Evolutionary conservation across 2,329 filamentous ascomycete genomes (phyloP).

Genomic region (Phaeosphaeriaceae sp.): DNA sequence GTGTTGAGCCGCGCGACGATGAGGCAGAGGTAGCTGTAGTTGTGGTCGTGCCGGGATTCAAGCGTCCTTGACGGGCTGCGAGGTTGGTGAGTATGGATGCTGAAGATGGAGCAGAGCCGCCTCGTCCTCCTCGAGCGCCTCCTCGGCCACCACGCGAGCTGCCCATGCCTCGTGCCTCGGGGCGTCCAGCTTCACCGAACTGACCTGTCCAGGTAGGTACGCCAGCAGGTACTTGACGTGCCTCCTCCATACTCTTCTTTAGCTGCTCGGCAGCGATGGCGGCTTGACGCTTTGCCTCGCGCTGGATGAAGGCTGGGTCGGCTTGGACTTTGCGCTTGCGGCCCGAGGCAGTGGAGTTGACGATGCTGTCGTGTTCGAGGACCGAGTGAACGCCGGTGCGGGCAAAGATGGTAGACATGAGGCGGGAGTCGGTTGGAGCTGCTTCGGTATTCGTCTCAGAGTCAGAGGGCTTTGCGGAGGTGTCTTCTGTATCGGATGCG

Average conservation of each 20-base stretch:
- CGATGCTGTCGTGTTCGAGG: slow-evolving; percentile 90
- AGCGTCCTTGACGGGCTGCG: slow-evolving; percentile 49
- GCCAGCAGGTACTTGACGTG: slow-evolving; percentile 77
- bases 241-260: slow-evolving; percentile 74
- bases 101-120: slow-evolving; percentile 53
- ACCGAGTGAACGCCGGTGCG: slow-evolving; percentile 87
- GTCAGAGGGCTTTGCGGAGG: slow-evolving; percentile 20
- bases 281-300: slow-evolving; percentile 82
- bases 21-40: slow-evolving; percentile 15
- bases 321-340: slow-evolving; percentile 72
- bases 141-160: slow-evolving; percentile 50
- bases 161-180: slow-evolving; percentile 53
- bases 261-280: slow-evolving; percentile 80
- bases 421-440: slow-evolving; percentile 62
- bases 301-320: slow-evolving; percentile 79
- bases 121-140: slow-evolving; percentile 32
- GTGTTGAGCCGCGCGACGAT: slow-evolving; percentile 38
- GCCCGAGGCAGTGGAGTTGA: slow-evolving; percentile 58
- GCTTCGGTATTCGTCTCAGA: slow-evolving; percentile 10
- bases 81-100: slow-evolving; percentile 54
- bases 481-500: slow-evolving; percentile 31
- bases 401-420: slow-evolving; percentile 90
- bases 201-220: slow-evolving; percentile 94
- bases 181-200: slow-evolving; percentile 77
- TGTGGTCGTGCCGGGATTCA: slow-evolving; percentile 9